Evolutionary conservation across 1,284 basidiomycete species (phyloP).

Genomic region (Pseudozyma pruni): DNA sequence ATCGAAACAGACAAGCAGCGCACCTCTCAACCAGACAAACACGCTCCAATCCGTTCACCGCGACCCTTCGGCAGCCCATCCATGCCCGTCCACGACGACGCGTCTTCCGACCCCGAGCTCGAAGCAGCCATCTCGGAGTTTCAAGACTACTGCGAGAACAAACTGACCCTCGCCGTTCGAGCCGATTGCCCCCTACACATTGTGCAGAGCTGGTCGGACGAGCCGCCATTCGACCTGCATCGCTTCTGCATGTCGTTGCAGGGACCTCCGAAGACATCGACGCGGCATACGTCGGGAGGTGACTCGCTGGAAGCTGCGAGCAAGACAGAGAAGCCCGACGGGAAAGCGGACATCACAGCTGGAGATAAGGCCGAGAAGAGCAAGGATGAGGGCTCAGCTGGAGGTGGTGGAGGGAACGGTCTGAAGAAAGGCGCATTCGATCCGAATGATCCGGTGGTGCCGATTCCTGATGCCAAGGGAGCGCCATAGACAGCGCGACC

Average conservation of each 20-base stretch:
- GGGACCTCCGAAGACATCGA: too few relatives aligned
- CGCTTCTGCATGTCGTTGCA: constrained; percentile 31
- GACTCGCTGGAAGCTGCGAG: too few relatives aligned
- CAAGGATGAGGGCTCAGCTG: not conserved
- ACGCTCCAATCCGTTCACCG: too few relatives aligned
- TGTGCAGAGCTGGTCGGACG: constrained; percentile 33
- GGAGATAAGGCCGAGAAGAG: too few relatives aligned
- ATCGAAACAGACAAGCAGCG: too few relatives aligned
- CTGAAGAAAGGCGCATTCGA: not conserved
- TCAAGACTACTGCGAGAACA: constrained; percentile 49
- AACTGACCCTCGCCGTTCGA: constrained; percentile 32
- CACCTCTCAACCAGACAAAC: too few relatives aligned
- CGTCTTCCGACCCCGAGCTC: constrained; percentile 14
- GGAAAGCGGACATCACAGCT: too few relatives aligned
- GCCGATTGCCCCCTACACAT: constrained; percentile 42
- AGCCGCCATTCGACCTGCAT: constrained; percentile 42
- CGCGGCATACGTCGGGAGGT: too few relatives aligned
- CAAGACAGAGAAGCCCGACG: too few relatives aligned
- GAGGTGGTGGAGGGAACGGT: not conserved
- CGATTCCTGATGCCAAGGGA: constrained; percentile 1
- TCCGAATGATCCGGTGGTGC: constrained; percentile 24
- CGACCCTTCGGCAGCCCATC: constrained; percentile 2
- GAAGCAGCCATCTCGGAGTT: constrained; percentile 32
- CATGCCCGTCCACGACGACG: not conserved
- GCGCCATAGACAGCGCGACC: too few relatives aligned